Evolutionary conservation across 257 asterid species (phyloP), one percentile per base, ranked within the genome.

Genomic region (Gardenia jasminoides): DNA sequence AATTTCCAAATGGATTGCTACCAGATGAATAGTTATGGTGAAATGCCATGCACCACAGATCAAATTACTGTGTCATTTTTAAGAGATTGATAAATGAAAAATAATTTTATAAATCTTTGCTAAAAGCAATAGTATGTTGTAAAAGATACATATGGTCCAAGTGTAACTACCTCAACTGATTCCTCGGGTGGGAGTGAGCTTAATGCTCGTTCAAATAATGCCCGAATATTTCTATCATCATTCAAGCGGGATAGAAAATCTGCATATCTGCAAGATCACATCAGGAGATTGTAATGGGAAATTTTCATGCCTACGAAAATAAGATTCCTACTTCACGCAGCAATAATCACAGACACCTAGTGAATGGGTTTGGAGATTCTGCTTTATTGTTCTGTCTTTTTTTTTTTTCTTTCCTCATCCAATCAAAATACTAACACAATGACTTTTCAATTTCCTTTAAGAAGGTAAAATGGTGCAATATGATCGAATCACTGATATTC

Each of bases 171-270:
- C 98, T 96, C 99, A 82, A 91, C 91, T 64, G 99, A 93, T 83
- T 90, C 97, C 81, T 92, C 92, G 30, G 98, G 95, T 70, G 97
- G 99, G 72, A 96, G 96, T 12, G 93, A 86, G 87, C 96, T 96
- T 87, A 96, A 85, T 67, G 99, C 98, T 66, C 99, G 89, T 84
- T 96, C 98, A 90, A 96, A 96, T 82, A 96, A 88, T 76, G 99
- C 99, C 82, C 99, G 98, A 61, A 92, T 85, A 79, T 96, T 96
- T 86, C 93, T 92, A 85, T 96, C 99, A 74, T 96, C 99, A 80
- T 92, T 96, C 93, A 96, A 77, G 67, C 97, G 96, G 84, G 91
- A 83, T 85, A 96, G 89, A 87, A 96, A 96, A 90, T 96, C 99
- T 76, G 95, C 96, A 85, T 96, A 96, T 82, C 99, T 96, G 92